Conservation (phyloP, 1,284 basidiomycete genomes). For the Anthracocystis walkeri region DNA sequence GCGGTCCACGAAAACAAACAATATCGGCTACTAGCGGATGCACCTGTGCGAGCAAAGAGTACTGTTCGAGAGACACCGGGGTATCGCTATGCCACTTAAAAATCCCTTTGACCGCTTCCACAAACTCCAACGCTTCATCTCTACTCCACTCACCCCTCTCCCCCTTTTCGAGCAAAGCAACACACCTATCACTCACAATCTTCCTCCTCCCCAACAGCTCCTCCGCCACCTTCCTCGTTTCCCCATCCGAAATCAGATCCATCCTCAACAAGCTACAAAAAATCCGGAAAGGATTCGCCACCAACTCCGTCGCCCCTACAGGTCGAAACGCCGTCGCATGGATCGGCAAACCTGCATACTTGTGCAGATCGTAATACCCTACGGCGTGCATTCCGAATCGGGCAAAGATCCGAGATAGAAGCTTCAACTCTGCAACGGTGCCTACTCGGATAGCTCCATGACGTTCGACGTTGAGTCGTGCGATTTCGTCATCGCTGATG, state of each 20-base stretch:
- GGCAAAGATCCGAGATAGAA: constrained; percentile 70
- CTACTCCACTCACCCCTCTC: constrained; percentile 9
- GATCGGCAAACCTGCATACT: constrained; percentile 70
- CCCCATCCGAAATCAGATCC: constrained; percentile 66
- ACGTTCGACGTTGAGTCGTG: constrained; percentile 70
- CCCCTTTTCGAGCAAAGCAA: constrained; percentile 65
- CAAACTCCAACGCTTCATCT: constrained; percentile 56
- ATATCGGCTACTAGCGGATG: constrained; percentile 71
- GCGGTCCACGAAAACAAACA: constrained; percentile 70
- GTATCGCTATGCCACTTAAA: constrained; percentile 71
- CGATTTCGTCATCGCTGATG: constrained; percentile 54
- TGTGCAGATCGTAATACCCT: constrained; percentile 71
- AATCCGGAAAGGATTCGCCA: constrained; percentile 71
- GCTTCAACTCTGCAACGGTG: constrained; percentile 68
- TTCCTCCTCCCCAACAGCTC: constrained; percentile 64
- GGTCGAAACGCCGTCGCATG: constrained; percentile 72
- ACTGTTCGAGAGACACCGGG: constrained; percentile 65
- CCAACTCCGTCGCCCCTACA: constrained; percentile 58
- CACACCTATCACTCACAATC: constrained; percentile 69
- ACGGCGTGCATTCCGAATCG: constrained; percentile 71
- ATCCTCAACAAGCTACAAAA: constrained; percentile 70
- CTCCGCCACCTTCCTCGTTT: constrained; percentile 62
- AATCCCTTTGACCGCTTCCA: constrained; percentile 69
- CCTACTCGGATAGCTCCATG: constrained; percentile 72
- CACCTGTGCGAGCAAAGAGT: constrained; percentile 65